phyloP scores from a whole-genome alignment of 2,329 filamentous ascomycete genomes.

The Fusarium staphyleae region DNA sequence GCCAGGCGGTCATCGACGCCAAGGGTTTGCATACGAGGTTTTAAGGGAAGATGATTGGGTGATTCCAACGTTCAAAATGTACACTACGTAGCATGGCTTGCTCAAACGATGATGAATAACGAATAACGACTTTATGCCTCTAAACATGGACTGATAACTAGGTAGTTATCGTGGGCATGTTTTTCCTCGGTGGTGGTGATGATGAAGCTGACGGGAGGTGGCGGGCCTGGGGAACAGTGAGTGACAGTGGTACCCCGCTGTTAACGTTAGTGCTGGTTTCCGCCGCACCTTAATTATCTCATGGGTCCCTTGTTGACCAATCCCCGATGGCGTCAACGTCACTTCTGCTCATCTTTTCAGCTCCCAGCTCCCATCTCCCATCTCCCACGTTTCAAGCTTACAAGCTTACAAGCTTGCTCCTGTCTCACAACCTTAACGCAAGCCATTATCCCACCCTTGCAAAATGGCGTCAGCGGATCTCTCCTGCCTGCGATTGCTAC shows the following conservation, averaged over 20 bases:
- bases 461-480: constrained; percentile 32
- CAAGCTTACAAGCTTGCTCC: neutral
- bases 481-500: neutral
- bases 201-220: too few species aligned
- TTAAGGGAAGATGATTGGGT: neutral
- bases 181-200: too few species aligned
- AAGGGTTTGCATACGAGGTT: constrained; percentile 19
- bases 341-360: constrained; percentile 31
- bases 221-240: too few species aligned
- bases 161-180: too few species aligned
- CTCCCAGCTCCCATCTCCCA: constrained; percentile 11
- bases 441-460: too few species aligned
- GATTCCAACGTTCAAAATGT: too few species aligned
- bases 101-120: too few species aligned
- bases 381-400: neutral
- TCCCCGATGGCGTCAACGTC: constrained; percentile 24
- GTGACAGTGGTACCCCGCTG: neutral
- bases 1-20: constrained; percentile 28
- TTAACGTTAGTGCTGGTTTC: neutral
- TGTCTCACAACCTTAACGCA: constrained; percentile 4
- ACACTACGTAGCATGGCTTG: too few species aligned
- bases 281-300: constrained; percentile 28
- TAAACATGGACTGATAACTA: too few species aligned
- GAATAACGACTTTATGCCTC: too few species aligned
- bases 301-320: constrained; percentile 17